These are phyloP conservation scores for Hydrangea macrophylla DNA, from an alignment of 148 eudicot genomes.

Conservation along the genomic window DNA sequence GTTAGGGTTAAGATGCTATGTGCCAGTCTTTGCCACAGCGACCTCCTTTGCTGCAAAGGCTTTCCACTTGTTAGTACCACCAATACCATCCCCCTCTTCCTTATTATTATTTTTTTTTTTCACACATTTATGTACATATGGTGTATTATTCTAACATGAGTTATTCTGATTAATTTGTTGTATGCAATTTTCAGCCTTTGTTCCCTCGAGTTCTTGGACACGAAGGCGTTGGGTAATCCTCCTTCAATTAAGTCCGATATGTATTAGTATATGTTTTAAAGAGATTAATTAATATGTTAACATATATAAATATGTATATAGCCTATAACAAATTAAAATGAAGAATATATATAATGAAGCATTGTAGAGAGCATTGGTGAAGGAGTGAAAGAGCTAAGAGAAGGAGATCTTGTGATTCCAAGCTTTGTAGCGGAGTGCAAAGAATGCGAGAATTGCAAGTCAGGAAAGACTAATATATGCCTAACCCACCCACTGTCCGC, in stretches of 20 bases:
- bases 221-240: conserved; percentile 54
- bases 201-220: conserved; percentile 53
- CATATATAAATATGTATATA: background rate
- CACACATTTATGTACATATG: too few relatives aligned
- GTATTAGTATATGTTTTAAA: too few relatives aligned
- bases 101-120: background rate
- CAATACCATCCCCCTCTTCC: too few relatives aligned
- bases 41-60: conserved; percentile 34
- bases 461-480: conserved; percentile 38
- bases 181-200: conserved; percentile 32
- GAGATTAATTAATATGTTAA: too few relatives aligned
- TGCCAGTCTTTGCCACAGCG: conserved; percentile 53
- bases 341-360: conserved; percentile 22
- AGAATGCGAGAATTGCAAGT: conserved; percentile 35
- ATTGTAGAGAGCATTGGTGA: conserved; percentile 52
- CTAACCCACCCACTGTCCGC: conserved; percentile 16
- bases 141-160: too few relatives aligned
- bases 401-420: conserved; percentile 47
- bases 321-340: too few relatives aligned
- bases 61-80: conserved; percentile 24
- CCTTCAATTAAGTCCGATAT: too few relatives aligned
- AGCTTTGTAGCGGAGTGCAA: conserved; percentile 41
- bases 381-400: conserved; percentile 29
- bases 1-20: conserved; percentile 43
- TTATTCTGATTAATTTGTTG: too few relatives aligned